Conservation (phyloP, 139 green algal species). For the Chlorella sp. region DNA sequence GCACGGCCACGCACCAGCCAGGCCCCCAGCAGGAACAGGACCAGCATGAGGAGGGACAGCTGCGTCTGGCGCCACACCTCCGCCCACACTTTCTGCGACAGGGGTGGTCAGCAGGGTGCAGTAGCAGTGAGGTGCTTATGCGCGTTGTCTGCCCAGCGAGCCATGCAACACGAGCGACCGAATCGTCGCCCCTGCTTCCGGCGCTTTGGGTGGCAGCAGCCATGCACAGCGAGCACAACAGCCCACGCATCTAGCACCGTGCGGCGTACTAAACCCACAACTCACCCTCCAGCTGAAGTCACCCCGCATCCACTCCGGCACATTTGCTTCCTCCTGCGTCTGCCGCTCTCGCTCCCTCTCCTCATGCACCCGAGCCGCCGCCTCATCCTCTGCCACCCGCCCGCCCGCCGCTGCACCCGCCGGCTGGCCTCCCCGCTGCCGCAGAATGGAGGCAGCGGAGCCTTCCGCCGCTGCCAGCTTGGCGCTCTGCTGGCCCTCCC, state of each 20-base stretch:
- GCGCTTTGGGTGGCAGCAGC: neutral
- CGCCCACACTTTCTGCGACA: slow-evolving; percentile 30
- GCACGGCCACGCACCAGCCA: neutral
- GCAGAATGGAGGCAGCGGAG: slow-evolving; percentile 5
- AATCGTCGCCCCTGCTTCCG: no score
- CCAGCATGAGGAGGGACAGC: slow-evolving; percentile 6
- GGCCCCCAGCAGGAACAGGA: slow-evolving; percentile 9
- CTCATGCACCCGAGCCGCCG: neutral
- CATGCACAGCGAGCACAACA: neutral
- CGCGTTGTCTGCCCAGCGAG: neutral
- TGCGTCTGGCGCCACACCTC: slow-evolving; percentile 25
- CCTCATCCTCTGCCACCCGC: neutral
- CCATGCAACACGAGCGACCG: no score
- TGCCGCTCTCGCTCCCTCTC: slow-evolving; percentile 1
- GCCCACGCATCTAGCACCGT: no score
- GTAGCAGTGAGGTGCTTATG: neutral
- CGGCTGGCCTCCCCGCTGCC: neutral
- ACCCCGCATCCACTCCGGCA: slow-evolving; percentile 29
- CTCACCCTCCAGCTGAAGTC: slow-evolving; percentile 37
- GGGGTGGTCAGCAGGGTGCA: neutral
- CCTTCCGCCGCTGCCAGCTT: slow-evolving; percentile 10
- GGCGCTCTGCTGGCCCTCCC: neutral
- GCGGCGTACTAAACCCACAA: no score
- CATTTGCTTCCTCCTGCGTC: neutral
- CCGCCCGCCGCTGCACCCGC: neutral